Evolutionary conservation across 371 early-diverging fungal species (phyloP).

Genomic region (Rozella allomycis): DNA sequence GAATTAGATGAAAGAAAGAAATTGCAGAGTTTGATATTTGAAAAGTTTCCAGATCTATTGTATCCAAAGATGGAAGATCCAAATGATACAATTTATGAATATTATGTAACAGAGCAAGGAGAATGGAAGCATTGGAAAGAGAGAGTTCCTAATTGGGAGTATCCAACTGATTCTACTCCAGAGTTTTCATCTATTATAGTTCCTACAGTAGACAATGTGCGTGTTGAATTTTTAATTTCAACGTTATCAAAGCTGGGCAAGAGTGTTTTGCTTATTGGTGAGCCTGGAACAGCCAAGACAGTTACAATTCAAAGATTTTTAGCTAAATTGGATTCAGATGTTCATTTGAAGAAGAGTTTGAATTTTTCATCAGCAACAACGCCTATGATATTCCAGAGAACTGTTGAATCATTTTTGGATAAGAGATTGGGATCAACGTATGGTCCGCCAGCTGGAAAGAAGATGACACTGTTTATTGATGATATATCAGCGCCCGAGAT

Average conservation of each 20-base stretch:
- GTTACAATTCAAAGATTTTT: constrained; percentile 81
- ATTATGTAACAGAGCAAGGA: constrained; percentile 27
- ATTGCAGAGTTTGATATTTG: constrained; percentile 22
- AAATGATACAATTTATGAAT: constrained; percentile 33
- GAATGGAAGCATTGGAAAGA: constrained; percentile 36
- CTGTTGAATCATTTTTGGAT: constrained; percentile 33
- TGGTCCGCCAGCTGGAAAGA: constrained; percentile 39
- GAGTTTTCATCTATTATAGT: constrained; percentile 36
- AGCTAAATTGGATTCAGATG: constrained; percentile 25
- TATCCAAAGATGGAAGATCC: constrained; percentile 24
- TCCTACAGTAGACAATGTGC: constrained; percentile 38
- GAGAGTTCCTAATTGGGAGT: constrained; percentile 23
- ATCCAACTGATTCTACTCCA: constrained; percentile 28
- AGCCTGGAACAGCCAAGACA: constrained; percentile 87
- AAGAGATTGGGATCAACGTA: constrained; percentile 41
- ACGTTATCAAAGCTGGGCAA: constrained; percentile 22
- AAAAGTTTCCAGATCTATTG: constrained; percentile 20
- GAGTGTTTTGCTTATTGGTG: constrained; percentile 38
- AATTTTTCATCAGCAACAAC: constrained; percentile 36
- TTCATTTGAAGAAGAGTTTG: constrained; percentile 26
- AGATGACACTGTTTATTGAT: constrained; percentile 37
- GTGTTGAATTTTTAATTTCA: constrained; percentile 33
- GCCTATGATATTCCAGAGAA: constrained; percentile 36
- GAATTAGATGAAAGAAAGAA: constrained; percentile 35
- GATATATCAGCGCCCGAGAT: constrained; percentile 43